A percentile compares a stretch with the other conserved stretches of the same genome.
These are phyloP conservation scores for Talaromyces nanjingensis DNA, from an alignment of 495 filamentous ascomycete species.

Conservation along the genomic window DNA sequence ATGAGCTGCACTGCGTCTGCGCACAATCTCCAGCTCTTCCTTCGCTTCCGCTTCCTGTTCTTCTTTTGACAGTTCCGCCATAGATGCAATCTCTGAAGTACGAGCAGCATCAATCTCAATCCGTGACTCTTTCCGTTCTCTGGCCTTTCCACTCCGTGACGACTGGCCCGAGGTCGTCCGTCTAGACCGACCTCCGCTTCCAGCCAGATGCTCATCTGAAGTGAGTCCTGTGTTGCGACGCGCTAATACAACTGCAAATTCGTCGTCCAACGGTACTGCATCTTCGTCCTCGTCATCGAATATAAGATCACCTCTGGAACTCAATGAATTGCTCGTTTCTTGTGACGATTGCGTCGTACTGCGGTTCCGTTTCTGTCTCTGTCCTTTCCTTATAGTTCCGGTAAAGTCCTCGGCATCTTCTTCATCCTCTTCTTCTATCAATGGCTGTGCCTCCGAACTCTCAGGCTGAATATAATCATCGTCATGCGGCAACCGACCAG, in stretches of 20 bases:
- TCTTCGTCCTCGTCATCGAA: conserved; percentile 91
- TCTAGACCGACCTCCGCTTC: conserved; percentile 58
- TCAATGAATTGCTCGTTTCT: conserved; percentile 77
- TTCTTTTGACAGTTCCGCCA: conserved; percentile 69
- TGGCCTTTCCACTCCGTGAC: conserved; percentile 14
- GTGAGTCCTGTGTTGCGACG: conserved; percentile 53
- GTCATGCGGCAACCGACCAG: conserved; percentile 45
- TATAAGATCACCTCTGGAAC: conserved; percentile 90
- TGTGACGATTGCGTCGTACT: conserved; percentile 79
- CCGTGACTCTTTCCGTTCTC: conserved; percentile 18
- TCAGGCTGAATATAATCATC: conserved; percentile 10
- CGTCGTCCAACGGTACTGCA: conserved; percentile 87
- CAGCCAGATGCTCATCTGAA: conserved; percentile 65
- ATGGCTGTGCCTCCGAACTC: conserved; percentile 56
- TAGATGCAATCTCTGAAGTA: conserved; percentile 39
- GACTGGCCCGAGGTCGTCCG: conserved; percentile 43
- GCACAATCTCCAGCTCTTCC: conserved; percentile 65
- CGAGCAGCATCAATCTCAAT: conserved; percentile 19
- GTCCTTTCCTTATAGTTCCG: conserved; percentile 7
- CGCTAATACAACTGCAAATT: conserved; percentile 76
- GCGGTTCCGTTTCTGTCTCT: conserved; percentile 51
- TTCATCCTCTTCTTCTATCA: conserved; percentile 60
- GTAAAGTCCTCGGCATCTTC: conserved; percentile 28
- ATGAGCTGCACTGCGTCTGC: conserved; percentile 64
- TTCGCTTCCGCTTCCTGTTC: conserved; percentile 60